Evolutionary conservation across 2,329 filamentous ascomycete species (phyloP).

Genomic region (Fusarium continuum): DNA sequence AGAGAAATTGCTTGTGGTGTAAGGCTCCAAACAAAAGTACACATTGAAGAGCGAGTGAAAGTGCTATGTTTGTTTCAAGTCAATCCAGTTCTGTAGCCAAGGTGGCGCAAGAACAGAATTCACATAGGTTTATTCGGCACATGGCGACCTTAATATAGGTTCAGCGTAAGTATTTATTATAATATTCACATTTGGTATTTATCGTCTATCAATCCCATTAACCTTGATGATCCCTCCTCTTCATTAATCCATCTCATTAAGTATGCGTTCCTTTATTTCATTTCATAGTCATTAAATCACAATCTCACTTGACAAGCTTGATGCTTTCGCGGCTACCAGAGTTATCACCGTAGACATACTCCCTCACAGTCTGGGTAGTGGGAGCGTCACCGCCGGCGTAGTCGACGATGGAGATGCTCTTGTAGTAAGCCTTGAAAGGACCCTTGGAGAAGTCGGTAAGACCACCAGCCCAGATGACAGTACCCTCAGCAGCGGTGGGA

Average conservation of each 20-base stretch:
- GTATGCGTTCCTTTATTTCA: not conserved
- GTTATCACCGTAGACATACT: slow-evolving; percentile 55
- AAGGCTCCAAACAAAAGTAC: too few species aligned
- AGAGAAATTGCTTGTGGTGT: too few species aligned
- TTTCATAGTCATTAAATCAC: slow-evolving; percentile 1
- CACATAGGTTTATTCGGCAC: too few species aligned
- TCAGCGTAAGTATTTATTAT: not conserved
- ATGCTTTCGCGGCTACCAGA: slow-evolving; percentile 56
- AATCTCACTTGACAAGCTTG: slow-evolving; percentile 27
- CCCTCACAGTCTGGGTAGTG: slow-evolving; percentile 47
- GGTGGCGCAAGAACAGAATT: too few species aligned
- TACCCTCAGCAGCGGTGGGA: slow-evolving; percentile 69
- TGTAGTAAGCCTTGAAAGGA: slow-evolving; percentile 57
- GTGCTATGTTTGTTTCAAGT: too few species aligned
- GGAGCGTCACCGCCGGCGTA: slow-evolving; percentile 52
- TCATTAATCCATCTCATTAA: slow-evolving; percentile 24
- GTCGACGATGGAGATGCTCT: slow-evolving; percentile 56
- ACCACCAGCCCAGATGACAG: slow-evolving; percentile 75
- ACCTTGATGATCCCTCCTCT: slow-evolving; percentile 5
- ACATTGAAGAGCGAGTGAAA: too few species aligned
- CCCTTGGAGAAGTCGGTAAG: slow-evolving; percentile 55
- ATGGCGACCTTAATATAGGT: too few species aligned
- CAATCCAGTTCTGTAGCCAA: too few species aligned
- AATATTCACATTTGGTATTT: not conserved
- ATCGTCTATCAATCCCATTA: slow-evolving; percentile 9